Base-by-base conservation (phyloP, 1,284 basidiomycete genomes). In the Trametes pubescens region DNA sequence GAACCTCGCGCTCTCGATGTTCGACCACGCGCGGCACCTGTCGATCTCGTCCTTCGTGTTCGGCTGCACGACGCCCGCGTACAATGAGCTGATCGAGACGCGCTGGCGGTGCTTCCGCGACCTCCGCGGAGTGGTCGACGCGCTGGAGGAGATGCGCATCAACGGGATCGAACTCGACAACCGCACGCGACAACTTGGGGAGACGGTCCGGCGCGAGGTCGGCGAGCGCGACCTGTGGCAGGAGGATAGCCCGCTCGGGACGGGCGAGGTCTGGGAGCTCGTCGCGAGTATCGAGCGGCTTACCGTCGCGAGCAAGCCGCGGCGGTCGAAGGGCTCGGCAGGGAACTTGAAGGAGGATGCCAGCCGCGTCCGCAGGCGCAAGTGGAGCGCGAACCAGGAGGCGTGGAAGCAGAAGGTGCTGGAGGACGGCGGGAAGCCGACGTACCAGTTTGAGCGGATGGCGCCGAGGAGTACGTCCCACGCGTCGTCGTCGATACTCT, bases 51-150 rank as follows among this genome's bases (percentile, higher is more conserved):
- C 91, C 4, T 96, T 92, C 74, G 90, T 95, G 29, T 90, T 92
- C 71, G 94, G 94, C 3, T 96, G 95, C 75, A 91, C 92, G 6
- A 92, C 93, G 0, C 82, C 83, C 4, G 91, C 89, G 0, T 96
- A 96, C 78, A 95, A 95, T 75, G 92, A 96, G 76, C 82, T 95
- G 35, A 84, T 96, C 46, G 80, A 85, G 68, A 92, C 90, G 13
- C 86, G 86, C 34, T 96, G 95, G 94, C 78, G 79, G n/a, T 86
- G 83, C 64, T 95, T 95, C 81, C 84, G 85, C 18, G 93, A 96
- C 77, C 77, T 95, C 37, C 82, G 84, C 51, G 92, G 90, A 21
- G 89, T 95, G 0, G 83, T 84, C 57, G 84, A 85, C 26, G 86
- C 89, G 18, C 77, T 95, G 6, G 83, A 87, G 64, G 95, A 96